Evolutionary conservation across 495 filamentous ascomycete genomes (phyloP).

Genomic region (Neurospora discreta): DNA sequence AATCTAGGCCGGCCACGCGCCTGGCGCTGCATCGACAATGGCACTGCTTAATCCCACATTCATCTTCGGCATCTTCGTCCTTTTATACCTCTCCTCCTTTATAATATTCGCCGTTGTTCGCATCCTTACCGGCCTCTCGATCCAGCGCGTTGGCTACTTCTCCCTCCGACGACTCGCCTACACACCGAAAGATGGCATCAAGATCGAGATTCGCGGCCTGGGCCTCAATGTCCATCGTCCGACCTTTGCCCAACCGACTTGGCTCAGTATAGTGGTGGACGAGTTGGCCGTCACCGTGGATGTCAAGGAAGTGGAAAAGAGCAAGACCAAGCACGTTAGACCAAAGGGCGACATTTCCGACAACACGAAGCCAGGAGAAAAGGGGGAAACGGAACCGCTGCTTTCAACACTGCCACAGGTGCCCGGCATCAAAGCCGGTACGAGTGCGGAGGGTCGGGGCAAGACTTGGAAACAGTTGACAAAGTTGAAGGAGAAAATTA

Average conservation of each 20-base stretch:
- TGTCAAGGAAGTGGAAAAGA: slow-evolving; percentile 47
- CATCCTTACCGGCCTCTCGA: slow-evolving; percentile 86
- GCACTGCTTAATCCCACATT: slow-evolving; percentile 59
- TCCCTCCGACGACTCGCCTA: slow-evolving; percentile 84
- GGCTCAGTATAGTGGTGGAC: slow-evolving; percentile 79
- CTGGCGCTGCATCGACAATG: slow-evolving; percentile 17
- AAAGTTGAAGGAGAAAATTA: slow-evolving; percentile 69
- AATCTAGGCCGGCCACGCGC: neutral
- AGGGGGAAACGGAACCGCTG: slow-evolving; percentile 7
- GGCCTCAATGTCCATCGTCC: slow-evolving; percentile 82
- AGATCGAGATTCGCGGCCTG: slow-evolving; percentile 79
- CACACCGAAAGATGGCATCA: slow-evolving; percentile 72
- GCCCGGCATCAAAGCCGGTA: slow-evolving; percentile 12
- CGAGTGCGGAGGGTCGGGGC: slow-evolving; percentile 37
- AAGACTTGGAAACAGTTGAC: slow-evolving; percentile 70
- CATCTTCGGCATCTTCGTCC: slow-evolving; percentile 67
- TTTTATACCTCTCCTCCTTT: slow-evolving; percentile 85
- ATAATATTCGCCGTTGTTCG: slow-evolving; percentile 87
- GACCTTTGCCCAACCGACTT: slow-evolving; percentile 93
- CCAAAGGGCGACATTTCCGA: slow-evolving; percentile 1
- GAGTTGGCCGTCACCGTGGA: slow-evolving; percentile 80
- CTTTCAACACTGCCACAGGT: slow-evolving; percentile 14
- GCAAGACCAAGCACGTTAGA: slow-evolving; percentile 15
- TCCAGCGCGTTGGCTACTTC: slow-evolving; percentile 87
- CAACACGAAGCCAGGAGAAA: slow-evolving; percentile 14